phyloP scores from a whole-genome alignment of 352 stramenopile species.

The Plasmopara muralis region DNA sequence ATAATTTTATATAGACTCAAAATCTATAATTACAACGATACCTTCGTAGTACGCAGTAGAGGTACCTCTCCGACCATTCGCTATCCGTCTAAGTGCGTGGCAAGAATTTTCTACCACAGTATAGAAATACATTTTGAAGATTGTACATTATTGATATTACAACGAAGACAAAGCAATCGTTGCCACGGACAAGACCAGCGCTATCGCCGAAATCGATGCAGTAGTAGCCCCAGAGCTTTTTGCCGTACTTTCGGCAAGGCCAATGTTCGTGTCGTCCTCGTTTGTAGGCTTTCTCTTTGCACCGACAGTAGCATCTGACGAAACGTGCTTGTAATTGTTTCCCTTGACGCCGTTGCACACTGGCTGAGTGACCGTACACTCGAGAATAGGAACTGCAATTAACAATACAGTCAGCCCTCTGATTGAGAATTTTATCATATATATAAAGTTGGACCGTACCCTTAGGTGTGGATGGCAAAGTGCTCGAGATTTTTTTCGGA shows the following conservation, averaged over 20 bases:
- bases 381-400: slow-evolving; percentile 16
- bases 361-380: slow-evolving; percentile 33
- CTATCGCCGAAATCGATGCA: slow-evolving; percentile 4
- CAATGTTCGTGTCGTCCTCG: slow-evolving; percentile 7
- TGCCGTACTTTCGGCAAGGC: slow-evolving; percentile 2
- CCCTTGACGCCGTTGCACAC: slow-evolving; percentile 34
- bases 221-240: slow-evolving; percentile 8
- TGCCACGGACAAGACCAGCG: slow-evolving; percentile 17
- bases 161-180: slow-evolving; percentile 12
- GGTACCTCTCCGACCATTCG: too few species aligned
- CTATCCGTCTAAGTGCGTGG: too few species aligned
- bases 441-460: background rate
- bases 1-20: too few species aligned
- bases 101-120: too few species aligned
- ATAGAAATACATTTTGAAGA: too few species aligned
- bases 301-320: slow-evolving; percentile 13
- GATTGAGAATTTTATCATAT: slow-evolving; percentile 12
- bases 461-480: background rate
- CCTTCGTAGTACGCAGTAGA: too few species aligned
- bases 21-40: too few species aligned
- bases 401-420: background rate
- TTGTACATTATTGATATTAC: background rate
- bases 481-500: background rate
- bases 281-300: slow-evolving; percentile 26
- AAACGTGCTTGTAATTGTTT: slow-evolving; percentile 22